Base-by-base conservation (phyloP, 208 protist species). In the Kentomonas sorsogonicus region DNA sequence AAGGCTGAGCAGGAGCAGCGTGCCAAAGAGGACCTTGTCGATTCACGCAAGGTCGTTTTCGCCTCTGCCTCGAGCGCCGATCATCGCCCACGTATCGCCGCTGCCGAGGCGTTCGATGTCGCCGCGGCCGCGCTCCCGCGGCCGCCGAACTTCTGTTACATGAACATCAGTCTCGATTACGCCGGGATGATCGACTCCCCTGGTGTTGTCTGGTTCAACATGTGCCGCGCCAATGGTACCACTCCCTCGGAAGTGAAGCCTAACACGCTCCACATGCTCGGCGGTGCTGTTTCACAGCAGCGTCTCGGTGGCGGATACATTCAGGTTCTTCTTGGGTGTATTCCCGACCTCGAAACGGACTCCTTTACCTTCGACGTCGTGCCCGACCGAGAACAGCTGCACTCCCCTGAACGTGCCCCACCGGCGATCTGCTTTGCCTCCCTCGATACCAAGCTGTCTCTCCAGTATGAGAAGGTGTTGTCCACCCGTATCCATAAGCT, bases 301-400 rank as follows among this genome's bases (percentile, higher is more conserved):
- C 74, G 83, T 2, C 74, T 83, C 2, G 87, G 87, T 18, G 82
- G 83, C 0, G 87, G 87, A 5, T 94, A 80, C 56, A 88, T 94
- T 50, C 81, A 94, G 40, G 69, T 94, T 1, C 25, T 91, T 33
- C 74, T 94, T 6, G 87, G 87, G 5, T 89, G 79, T 61, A 72
- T 94, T 33, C 81, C 87, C 0, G 87, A 94, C 53, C 71, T 94
- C 15, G 59, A 90, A 40, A 72, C 41, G 7, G 82, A 89, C 38
- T 65, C 73, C 9, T 94, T 94, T 51, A 94, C 87, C 2, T 91
- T 94, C 60, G 87, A 94, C 43, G 67, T 76, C 7, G 56, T 94
- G 25, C 87, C 83, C 0, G 68, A 81, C 1, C 67, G 39, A 30
- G 69, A 79, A 22, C 83, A 94, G 43, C 69, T 94, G 5, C 63